A percentile compares a stretch with the other conserved stretches of the same genome.
Conservation (phyloP, 2,329 filamentous ascomycete genomes). For the Colletotrichum brevisporum region DNA sequence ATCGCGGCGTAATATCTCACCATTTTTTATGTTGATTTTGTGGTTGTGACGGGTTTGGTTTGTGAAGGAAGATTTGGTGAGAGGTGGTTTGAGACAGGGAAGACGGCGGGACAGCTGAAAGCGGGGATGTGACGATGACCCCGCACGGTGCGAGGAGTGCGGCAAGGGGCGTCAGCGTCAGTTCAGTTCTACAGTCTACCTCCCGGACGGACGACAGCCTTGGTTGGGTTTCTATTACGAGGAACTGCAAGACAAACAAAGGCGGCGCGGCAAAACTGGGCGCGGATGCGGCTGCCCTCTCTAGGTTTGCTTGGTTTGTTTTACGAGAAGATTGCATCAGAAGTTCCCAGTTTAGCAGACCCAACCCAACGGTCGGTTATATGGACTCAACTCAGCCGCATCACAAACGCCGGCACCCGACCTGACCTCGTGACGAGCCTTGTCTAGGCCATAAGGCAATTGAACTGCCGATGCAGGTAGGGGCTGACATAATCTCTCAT, state of each 20-base stretch:
- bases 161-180: background rate
- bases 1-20: constrained; percentile 6
- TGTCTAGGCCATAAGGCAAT: constrained; percentile 13
- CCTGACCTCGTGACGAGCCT: background rate
- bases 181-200: constrained; percentile 26
- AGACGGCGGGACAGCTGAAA: constrained; percentile 40
- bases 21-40: constrained; percentile 23
- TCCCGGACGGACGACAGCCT: too few relatives aligned
- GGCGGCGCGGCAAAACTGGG: too few relatives aligned
- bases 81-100: constrained; percentile 40
- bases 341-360: constrained; percentile 21
- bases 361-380: constrained; percentile 18
- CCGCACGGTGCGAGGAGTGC: constrained; percentile 26
- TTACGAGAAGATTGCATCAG: constrained; percentile 15
- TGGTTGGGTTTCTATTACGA: too few relatives aligned
- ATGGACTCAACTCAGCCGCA: constrained; percentile 24
- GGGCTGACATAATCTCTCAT: constrained; percentile 8
- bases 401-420: constrained; percentile 10
- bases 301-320: background rate
- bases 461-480: constrained; percentile 1
- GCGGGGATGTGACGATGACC: constrained; percentile 38
- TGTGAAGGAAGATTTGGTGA: constrained; percentile 37
- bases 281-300: too few relatives aligned
- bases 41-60: constrained; percentile 23
- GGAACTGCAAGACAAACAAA: too few relatives aligned